Percentiles rank a stretch among this genome's conserved stretches.
Evolutionary conservation across 2,329 filamentous ascomycete genomes (phyloP).

Genomic region (Diplodia intermedia): DNA sequence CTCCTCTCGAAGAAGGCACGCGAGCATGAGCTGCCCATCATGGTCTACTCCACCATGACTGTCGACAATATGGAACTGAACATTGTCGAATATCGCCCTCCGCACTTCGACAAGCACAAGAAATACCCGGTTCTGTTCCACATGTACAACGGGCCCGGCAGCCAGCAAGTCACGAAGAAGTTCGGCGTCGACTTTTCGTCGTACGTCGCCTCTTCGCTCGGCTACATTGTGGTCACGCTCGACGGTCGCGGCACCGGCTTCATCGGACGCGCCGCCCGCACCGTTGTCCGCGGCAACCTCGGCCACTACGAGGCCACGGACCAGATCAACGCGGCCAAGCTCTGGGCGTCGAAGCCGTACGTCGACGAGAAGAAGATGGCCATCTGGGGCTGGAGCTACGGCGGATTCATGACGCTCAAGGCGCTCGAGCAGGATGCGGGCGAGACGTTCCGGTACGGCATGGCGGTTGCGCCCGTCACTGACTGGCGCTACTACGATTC

Average conservation of each 20-base stretch:
- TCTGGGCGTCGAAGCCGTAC: slow-evolving; percentile 81
- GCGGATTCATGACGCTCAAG: slow-evolving; percentile 94
- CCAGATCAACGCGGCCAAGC: slow-evolving; percentile 88
- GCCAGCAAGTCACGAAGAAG: slow-evolving; percentile 80
- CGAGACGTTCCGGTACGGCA: slow-evolving; percentile 90
- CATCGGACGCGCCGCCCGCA: slow-evolving; percentile 82
- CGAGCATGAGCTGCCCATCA: slow-evolving; percentile 79
- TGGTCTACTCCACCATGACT: slow-evolving; percentile 83
- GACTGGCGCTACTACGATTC: slow-evolving; percentile 97
- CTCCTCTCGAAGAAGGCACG: slow-evolving; percentile 72
- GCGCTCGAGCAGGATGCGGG: slow-evolving; percentile 91
- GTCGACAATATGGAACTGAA: slow-evolving; percentile 78
- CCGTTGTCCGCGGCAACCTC: slow-evolving; percentile 80
- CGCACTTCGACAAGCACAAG: slow-evolving; percentile 82
- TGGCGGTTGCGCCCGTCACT: slow-evolving; percentile 98
- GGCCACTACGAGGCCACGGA: slow-evolving; percentile 86
- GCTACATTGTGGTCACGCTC: slow-evolving; percentile 93
- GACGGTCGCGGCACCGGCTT: slow-evolving; percentile 93
- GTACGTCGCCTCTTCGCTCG: slow-evolving; percentile 82
- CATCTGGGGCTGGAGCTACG: slow-evolving; percentile 99
- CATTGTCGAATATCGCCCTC: slow-evolving; percentile 83
- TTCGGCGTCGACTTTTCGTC: slow-evolving; percentile 90
- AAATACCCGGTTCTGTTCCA: slow-evolving; percentile 94
- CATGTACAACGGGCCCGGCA: slow-evolving; percentile 94
- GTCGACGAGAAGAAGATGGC: slow-evolving; percentile 82